These are phyloP conservation scores for Cryphonectria radicalis DNA, from an alignment of 2,329 filamentous ascomycete species.

Conservation along the genomic window DNA sequence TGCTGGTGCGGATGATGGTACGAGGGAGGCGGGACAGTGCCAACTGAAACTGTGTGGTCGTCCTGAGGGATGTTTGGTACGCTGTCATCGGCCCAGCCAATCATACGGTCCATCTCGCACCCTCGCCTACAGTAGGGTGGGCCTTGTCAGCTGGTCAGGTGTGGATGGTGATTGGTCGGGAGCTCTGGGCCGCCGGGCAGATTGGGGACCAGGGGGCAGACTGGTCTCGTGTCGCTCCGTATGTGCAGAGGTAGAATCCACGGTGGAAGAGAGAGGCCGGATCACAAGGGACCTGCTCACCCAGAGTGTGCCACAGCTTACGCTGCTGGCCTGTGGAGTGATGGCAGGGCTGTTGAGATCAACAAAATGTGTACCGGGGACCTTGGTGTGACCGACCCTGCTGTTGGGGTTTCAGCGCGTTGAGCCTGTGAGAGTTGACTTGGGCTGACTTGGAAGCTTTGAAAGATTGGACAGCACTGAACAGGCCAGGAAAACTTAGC, in stretches of 20 bases:
- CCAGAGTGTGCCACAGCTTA: background rate
- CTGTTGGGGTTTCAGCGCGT: conserved; percentile 7
- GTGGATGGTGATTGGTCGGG: conserved; percentile 26
- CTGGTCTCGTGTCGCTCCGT: conserved; percentile 11
- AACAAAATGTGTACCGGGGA: conserved; percentile 12
- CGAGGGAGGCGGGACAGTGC: conserved; percentile 29
- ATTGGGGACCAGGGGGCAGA: conserved; percentile 4
- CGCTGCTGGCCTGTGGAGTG: conserved; percentile 3
- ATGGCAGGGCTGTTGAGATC: conserved; percentile 21
- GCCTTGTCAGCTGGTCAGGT: conserved; percentile 23
- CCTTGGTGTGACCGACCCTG: conserved; percentile 10
- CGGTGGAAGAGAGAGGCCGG: background rate
- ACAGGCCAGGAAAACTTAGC: conserved; percentile 17
- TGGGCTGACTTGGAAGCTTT: conserved; percentile 14
- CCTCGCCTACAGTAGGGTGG: conserved; percentile 26
- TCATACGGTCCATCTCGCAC: conserved; percentile 29
- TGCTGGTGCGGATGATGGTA: conserved; percentile 22
- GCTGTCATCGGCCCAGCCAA: conserved; percentile 30
- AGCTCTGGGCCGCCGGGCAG: conserved; percentile 14
- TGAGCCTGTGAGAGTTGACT: conserved; percentile 23
- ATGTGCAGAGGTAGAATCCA: conserved; percentile 9
- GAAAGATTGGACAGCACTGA: conserved; percentile 16
- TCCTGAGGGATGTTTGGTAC: conserved; percentile 30
- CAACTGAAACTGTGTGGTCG: conserved; percentile 31
- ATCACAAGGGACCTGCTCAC: background rate